These are phyloP conservation scores for Colletotrichum sp. DNA, from an alignment of 2,329 filamentous ascomycete species.

Conservation along the genomic window DNA sequence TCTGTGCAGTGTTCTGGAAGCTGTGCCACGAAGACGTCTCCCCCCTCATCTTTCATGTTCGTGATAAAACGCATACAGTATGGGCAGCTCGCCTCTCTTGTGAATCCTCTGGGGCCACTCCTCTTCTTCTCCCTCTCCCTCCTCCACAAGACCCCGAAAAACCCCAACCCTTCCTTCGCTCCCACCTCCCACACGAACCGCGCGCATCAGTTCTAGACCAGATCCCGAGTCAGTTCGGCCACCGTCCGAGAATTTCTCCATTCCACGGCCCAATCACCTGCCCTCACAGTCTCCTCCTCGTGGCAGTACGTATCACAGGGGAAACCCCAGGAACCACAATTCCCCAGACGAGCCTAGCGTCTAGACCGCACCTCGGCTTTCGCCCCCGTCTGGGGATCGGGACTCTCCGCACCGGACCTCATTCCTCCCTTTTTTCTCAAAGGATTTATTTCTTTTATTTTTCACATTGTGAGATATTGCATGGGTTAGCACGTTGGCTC, in stretches of 20 bases:
- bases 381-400: conserved; percentile 17
- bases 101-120: not conserved
- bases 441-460: not conserved
- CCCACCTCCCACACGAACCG: not conserved
- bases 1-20: not conserved
- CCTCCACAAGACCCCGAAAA: not conserved
- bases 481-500: not conserved
- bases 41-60: not conserved
- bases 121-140: not conserved
- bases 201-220: conserved; percentile 4
- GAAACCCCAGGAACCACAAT: conserved; percentile 4
- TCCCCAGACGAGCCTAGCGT: conserved; percentile 16
- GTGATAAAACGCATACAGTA: not conserved
- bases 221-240: conserved; percentile 11
- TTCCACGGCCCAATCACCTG: not conserved
- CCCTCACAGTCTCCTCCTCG: not conserved
- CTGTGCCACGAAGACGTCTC: not conserved
- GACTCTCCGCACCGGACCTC: not conserved
- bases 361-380: conserved; percentile 8
- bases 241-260: conserved; percentile 19
- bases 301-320: not conserved
- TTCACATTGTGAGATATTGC: not conserved
- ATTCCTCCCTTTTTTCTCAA: not conserved
- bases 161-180: not conserved
- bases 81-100: not conserved